Conservation (phyloP, 2,329 filamentous ascomycete genomes). For the Metarhizium rileyi region DNA sequence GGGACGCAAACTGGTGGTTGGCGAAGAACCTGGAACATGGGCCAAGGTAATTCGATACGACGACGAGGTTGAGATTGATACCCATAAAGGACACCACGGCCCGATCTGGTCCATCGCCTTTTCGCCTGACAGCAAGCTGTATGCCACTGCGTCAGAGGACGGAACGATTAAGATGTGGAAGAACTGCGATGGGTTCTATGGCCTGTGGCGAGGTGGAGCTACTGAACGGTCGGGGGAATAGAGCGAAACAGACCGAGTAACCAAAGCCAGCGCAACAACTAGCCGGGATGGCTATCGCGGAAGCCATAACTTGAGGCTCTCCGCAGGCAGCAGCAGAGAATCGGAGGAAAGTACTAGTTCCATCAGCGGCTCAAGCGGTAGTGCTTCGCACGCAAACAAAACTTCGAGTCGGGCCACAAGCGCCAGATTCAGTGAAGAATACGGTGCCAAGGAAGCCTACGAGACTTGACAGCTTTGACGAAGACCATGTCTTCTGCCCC, state of each 20-base stretch:
- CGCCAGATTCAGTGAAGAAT: constrained; percentile 3
- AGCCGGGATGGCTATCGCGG: constrained; percentile 5
- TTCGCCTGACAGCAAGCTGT: constrained; percentile 90
- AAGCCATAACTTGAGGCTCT: constrained; percentile 9
- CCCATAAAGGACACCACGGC: constrained; percentile 93
- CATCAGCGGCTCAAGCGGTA: neutral
- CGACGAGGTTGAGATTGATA: constrained; percentile 72
- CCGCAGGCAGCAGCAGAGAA: constrained; percentile 9
- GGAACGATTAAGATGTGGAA: constrained; percentile 93
- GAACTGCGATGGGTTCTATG: constrained; percentile 56
- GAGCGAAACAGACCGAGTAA: constrained; percentile 17
- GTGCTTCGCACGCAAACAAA: neutral
- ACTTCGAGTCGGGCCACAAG: neutral
- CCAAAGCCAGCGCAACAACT: constrained; percentile 1
- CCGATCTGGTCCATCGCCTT: constrained; percentile 95
- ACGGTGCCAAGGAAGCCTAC: neutral
- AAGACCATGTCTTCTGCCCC: neutral
- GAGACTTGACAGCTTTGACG: neutral
- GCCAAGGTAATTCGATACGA: constrained; percentile 91
- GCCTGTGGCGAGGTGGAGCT: constrained; percentile 49
- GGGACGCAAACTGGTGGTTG: constrained; percentile 76
- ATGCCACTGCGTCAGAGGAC: constrained; percentile 93
- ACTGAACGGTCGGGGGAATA: constrained; percentile 26
- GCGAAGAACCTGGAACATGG: constrained; percentile 89
- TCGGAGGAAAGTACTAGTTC: constrained; percentile 5